Evolutionary conservation across 148 eudicot genomes (phyloP).

Genomic region (Fagopyrum homotropicum): DNA sequence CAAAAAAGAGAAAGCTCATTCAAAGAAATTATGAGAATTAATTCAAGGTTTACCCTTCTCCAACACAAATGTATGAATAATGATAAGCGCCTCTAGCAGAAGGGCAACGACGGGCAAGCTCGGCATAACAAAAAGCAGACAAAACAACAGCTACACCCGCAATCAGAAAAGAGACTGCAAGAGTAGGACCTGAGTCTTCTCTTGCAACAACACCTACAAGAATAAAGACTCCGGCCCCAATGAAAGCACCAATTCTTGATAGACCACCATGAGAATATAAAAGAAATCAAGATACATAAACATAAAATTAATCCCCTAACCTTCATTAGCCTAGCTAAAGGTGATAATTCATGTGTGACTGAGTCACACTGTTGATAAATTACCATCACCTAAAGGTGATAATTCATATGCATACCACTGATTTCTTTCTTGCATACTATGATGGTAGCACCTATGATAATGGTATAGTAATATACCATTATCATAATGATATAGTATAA

Average conservation of each 20-base stretch:
- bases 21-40: not conserved
- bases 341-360: no score
- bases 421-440: no score
- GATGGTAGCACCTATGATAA: no score
- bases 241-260: constrained; percentile 58
- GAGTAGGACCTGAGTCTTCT: constrained; percentile 67
- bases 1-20: not conserved
- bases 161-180: no score
- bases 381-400: no score
- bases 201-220: constrained; percentile 92
- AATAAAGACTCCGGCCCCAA: constrained; percentile 83
- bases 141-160: constrained; percentile 52
- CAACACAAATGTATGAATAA: constrained; percentile 60
- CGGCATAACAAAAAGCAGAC: constrained; percentile 43
- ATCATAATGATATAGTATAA: no score
- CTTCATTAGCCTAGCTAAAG: not conserved
- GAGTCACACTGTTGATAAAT: no score
- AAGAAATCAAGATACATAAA: not conserved
- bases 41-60: constrained; percentile 48
- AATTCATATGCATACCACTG: no score
- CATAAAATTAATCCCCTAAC: not conserved
- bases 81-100: constrained; percentile 98
- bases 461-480: no score
- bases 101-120: constrained; percentile 67
- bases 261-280: not conserved